Conservation (phyloP, 805 yeast species). For the Kregervanrija fluxuum region DNA sequence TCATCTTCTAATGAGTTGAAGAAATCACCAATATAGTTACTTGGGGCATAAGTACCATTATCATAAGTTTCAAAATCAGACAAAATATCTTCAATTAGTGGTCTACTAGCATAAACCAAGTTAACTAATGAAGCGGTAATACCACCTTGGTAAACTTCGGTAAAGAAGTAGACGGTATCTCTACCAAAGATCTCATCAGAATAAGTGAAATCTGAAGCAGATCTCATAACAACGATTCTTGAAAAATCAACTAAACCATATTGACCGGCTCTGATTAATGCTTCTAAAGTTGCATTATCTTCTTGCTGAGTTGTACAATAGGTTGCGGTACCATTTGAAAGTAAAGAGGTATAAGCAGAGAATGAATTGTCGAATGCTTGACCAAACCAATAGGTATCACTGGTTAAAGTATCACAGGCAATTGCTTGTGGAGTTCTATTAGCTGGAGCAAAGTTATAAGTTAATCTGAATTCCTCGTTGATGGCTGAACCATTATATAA, state of each 20-base stretch:
- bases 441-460: slow-evolving; percentile 46
- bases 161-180: slow-evolving; percentile 44
- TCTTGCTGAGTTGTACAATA: slow-evolving; percentile 63
- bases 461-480: slow-evolving; percentile 39
- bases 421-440: slow-evolving; percentile 37
- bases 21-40: slow-evolving; percentile 56
- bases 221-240: slow-evolving; percentile 53
- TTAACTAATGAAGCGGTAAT: slow-evolving; percentile 40
- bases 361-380: slow-evolving; percentile 43
- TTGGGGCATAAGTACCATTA: slow-evolving; percentile 31
- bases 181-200: slow-evolving; percentile 23
- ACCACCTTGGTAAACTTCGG: slow-evolving; percentile 45
- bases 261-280: slow-evolving; percentile 45
- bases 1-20: slow-evolving; percentile 46
- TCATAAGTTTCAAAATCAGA: slow-evolving; percentile 38
- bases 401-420: slow-evolving; percentile 53
- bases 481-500: slow-evolving; percentile 39
- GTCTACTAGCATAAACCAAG: slow-evolving; percentile 46
- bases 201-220: slow-evolving; percentile 56
- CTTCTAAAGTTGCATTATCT: slow-evolving; percentile 60
- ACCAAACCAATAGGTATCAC: slow-evolving; percentile 57
- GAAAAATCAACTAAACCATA: slow-evolving; percentile 50
- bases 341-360: slow-evolving; percentile 36
- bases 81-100: slow-evolving; percentile 47
- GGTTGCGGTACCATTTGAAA: slow-evolving; percentile 52